phyloP scores from a whole-genome alignment of 352 stramenopile species.

The Globisporangium apiculatum region DNA sequence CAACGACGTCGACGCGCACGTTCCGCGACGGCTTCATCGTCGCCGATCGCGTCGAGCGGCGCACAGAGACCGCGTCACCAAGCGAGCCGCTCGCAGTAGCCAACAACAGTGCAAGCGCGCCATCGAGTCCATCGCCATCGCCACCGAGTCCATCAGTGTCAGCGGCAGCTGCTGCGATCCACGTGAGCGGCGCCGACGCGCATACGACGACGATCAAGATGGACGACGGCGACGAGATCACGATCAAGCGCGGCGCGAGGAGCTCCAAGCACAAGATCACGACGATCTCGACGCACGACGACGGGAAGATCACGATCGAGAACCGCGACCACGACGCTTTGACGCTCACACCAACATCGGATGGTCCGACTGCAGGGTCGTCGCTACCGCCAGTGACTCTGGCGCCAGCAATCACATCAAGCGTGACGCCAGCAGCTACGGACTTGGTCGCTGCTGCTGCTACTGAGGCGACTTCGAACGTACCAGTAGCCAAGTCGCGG shows the following conservation, averaged over 20 bases:
- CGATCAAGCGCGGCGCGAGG: conserved; percentile 43
- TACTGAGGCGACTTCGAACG: too few species aligned
- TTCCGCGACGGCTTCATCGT: conserved; percentile 78
- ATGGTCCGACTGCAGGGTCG: too few species aligned
- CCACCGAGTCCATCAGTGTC: neutral
- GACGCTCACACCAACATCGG: too few species aligned
- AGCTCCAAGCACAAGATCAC: conserved; percentile 62
- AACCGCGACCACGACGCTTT: conserved; percentile 12
- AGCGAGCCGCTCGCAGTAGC: neutral
- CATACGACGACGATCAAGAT: conserved; percentile 72
- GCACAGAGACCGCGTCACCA: conserved; percentile 22
- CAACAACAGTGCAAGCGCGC: neutral
- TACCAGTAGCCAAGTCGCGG: neutral
- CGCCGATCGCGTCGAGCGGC: conserved; percentile 33
- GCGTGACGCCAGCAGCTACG: neutral
- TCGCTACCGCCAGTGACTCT: too few species aligned
- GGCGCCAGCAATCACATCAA: too few species aligned
- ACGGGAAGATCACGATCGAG: conserved; percentile 74
- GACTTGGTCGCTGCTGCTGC: conserved; percentile 1
- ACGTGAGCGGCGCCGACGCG: conserved; percentile 21
- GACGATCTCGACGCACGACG: conserved; percentile 60
- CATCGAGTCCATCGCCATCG: neutral
- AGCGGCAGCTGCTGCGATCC: conserved; percentile 3
- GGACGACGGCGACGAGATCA: conserved; percentile 72
- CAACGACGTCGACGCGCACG: conserved; percentile 22